Conservation (phyloP, 805 yeast species). For the Candida khao-thaluensis region DNA sequence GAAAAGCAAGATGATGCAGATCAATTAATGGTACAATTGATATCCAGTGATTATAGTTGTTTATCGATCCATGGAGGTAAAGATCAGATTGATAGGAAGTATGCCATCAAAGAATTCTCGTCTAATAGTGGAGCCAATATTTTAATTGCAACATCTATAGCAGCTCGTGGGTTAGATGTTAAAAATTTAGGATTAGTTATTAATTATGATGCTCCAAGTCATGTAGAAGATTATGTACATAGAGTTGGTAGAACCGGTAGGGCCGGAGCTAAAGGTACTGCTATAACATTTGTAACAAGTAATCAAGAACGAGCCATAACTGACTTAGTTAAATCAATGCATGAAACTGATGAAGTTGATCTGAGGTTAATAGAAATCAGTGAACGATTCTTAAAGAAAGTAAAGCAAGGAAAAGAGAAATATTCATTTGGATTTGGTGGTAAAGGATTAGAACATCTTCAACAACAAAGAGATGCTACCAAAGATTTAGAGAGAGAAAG, state of each 20-base stretch:
- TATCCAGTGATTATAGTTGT: constrained; percentile 54
- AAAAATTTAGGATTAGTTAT: constrained; percentile 77
- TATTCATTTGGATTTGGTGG: constrained; percentile 88
- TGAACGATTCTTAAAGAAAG: constrained; percentile 53
- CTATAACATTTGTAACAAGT: constrained; percentile 59
- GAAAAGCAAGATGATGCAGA: constrained; percentile 91
- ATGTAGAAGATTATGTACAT: constrained; percentile 94
- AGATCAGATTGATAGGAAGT: constrained; percentile 77
- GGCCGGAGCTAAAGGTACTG: constrained; percentile 72
- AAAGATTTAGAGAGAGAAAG: constrained; percentile 50
- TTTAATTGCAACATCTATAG: constrained; percentile 87
- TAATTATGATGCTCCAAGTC: constrained; percentile 72
- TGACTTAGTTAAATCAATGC: constrained; percentile 70
- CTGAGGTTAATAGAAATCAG: constrained; percentile 51
- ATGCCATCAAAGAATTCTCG: constrained; percentile 67
- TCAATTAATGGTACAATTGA: constrained; percentile 52
- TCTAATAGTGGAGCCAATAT: constrained; percentile 54
- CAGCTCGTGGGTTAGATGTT: constrained; percentile 96
- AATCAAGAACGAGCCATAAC: constrained; percentile 62
- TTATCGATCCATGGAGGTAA: constrained; percentile 89
- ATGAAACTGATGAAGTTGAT: constrained; percentile 48
- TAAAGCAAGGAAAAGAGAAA: constrained; percentile 64
- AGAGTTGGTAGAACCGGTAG: constrained; percentile 96
- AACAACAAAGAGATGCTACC: constrained; percentile 22
- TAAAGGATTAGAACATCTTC: constrained; percentile 51